Conservation (phyloP, 768 basidiomycete genomes). For the Neoboletus subvelutipes region DNA sequence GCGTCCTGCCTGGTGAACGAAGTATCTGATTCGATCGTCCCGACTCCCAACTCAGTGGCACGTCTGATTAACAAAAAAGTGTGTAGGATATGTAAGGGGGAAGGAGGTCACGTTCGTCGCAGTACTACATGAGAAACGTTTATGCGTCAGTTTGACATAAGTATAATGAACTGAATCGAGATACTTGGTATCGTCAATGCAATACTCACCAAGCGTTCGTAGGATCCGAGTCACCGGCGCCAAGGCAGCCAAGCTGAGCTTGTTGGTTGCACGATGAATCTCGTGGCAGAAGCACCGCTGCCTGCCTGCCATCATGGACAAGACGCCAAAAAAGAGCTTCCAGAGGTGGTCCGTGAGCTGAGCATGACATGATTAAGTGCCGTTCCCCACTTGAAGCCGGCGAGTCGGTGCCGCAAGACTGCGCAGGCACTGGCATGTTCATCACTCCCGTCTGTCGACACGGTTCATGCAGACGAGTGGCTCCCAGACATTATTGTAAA, state of each 20-base stretch:
- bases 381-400: not conserved
- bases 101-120: not conserved
- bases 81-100: not conserved
- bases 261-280: too few relatives aligned
- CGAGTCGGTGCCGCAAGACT: not conserved
- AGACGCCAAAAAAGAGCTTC: too few relatives aligned
- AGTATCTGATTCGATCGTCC: not conserved
- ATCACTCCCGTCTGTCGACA: not conserved
- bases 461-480: not conserved
- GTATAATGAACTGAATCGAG: not conserved
- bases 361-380: too few relatives aligned
- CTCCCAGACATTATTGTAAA: too few relatives aligned
- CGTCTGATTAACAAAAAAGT: not conserved
- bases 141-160: not conserved
- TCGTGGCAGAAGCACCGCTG: too few relatives aligned
- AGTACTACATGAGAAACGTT: not conserved
- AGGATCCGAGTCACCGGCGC: too few relatives aligned
- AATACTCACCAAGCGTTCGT: not conserved
- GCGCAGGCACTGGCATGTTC: constrained; percentile 11
- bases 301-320: too few relatives aligned
- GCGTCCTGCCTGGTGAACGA: constrained; percentile 31
- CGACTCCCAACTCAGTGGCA: not conserved
- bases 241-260: too few relatives aligned
- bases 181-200: not conserved
- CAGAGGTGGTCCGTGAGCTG: too few relatives aligned